A percentile compares a stretch with the other conserved stretches of the same genome.
Conservation (phyloP, 2,329 filamentous ascomycete species). For the Penicillium janthinellum region DNA sequence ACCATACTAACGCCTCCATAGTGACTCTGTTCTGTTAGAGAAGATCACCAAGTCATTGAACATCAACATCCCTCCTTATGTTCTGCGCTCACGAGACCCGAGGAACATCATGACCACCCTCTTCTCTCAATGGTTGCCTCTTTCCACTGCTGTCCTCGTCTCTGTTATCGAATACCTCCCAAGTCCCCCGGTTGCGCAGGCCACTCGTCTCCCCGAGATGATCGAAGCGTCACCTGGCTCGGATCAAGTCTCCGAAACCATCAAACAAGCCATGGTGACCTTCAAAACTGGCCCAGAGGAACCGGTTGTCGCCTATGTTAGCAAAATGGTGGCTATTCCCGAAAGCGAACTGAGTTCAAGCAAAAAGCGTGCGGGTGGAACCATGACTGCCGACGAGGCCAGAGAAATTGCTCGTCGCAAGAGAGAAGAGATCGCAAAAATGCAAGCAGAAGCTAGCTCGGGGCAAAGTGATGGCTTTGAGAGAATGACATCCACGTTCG, state of each 20-base stretch:
- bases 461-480: constrained; percentile 52
- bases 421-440: constrained; percentile 80
- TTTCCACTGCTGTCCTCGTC: constrained; percentile 89
- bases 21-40: constrained; percentile 77
- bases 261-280: constrained; percentile 78
- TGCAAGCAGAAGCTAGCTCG: constrained; percentile 62
- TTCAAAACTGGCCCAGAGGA: constrained; percentile 72
- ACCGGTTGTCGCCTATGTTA: constrained; percentile 90
- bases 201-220: constrained; percentile 74
- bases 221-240: constrained; percentile 78
- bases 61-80: constrained; percentile 79
- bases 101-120: constrained; percentile 81
- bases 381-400: constrained; percentile 85
- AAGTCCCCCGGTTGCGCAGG: constrained; percentile 78
- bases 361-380: constrained; percentile 66
- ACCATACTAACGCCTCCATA: constrained; percentile 39
- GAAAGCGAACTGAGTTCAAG: constrained; percentile 90
- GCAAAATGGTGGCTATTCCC: constrained; percentile 95
- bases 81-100: constrained; percentile 80
- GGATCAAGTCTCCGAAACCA: constrained; percentile 65
- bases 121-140: constrained; percentile 85
- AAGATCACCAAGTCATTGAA: constrained; percentile 93
- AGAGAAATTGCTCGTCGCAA: constrained; percentile 84
- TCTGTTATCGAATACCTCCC: constrained; percentile 93
- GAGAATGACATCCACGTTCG: constrained; percentile 63